Evolutionary conservation across 176 grass and related monocot genomes (phyloP).

Genomic region (Lolium rigidum): DNA sequence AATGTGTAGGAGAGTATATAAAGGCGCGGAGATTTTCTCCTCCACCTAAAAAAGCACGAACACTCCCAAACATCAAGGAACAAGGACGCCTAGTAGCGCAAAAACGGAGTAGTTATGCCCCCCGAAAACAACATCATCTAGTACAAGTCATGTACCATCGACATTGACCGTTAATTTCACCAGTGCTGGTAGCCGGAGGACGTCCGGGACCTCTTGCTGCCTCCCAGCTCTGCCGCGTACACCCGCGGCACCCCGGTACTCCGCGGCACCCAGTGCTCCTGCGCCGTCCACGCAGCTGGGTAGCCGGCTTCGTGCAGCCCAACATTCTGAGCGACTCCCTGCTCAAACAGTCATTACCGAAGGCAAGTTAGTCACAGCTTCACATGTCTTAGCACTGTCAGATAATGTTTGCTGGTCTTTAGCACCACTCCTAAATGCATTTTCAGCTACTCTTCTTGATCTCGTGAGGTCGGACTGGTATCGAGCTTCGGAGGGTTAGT

Average conservation of each 20-base stretch:
- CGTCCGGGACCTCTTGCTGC: constrained; percentile 53
- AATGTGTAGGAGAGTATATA: constrained; percentile 19
- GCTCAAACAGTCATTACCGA: constrained; percentile 16
- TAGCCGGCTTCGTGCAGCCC: constrained; percentile 30
- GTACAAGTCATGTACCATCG: neutral
- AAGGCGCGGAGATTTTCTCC: neutral
- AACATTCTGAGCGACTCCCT: constrained; percentile 43
- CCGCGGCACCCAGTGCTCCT: constrained; percentile 71
- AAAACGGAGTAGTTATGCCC: constrained; percentile 17
- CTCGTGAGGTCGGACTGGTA: no score
- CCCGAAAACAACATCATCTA: constrained; percentile 33
- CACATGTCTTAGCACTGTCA: neutral
- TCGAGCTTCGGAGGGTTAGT: no score
- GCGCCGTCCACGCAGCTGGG: constrained; percentile 47
- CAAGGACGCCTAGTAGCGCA: constrained; percentile 9
- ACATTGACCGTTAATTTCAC: constrained; percentile 33
- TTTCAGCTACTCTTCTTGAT: neutral
- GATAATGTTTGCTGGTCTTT: neutral
- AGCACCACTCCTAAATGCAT: neutral
- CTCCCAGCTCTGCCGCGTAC: constrained; percentile 28
- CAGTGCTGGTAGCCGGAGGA: constrained; percentile 38
- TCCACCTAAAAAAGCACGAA: constrained; percentile 32
- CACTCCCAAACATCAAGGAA: neutral
- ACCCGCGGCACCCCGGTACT: constrained; percentile 74
- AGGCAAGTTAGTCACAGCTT: constrained; percentile 24